Conservation (phyloP, 2,329 filamentous ascomycete genomes). For the Penicillium sp. region DNA sequence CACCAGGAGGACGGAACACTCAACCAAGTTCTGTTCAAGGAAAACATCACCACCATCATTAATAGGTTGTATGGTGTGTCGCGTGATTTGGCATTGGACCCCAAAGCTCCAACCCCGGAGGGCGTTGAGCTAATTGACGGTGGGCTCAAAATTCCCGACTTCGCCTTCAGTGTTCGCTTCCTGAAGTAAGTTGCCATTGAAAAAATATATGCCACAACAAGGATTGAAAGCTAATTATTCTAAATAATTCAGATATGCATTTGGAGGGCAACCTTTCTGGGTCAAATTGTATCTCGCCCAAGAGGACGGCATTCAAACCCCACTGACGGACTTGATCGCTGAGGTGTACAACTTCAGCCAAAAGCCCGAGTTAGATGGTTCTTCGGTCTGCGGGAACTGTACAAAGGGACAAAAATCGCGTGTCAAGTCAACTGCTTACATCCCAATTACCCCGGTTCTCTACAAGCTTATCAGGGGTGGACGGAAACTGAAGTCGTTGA, state of each 20-base stretch:
- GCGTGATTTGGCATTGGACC: constrained; percentile 6
- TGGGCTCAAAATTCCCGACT: constrained; percentile 8
- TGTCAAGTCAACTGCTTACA: constrained; percentile 8
- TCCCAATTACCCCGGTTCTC: constrained; percentile 11
- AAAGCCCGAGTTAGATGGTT: constrained; percentile 8
- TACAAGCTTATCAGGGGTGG: constrained; percentile 7
- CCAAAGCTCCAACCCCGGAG: constrained; percentile 3
- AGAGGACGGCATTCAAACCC: constrained; percentile 8
- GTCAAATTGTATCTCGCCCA: constrained; percentile 12
- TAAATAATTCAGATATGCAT: constrained; percentile 7
- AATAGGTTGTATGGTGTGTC: constrained; percentile 10
- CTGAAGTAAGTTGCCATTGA: constrained; percentile 1
- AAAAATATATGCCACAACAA: too few relatives aligned
- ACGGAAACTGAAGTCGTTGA: constrained; percentile 7
- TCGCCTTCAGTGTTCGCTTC: constrained; percentile 14
- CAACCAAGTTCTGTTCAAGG: constrained; percentile 2
- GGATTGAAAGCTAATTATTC: not conserved
- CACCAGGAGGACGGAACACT: constrained; percentile 3
- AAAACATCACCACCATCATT: constrained; percentile 1
- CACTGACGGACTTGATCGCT: constrained; percentile 7
- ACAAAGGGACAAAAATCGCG: not conserved
- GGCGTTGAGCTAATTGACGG: constrained; percentile 11
- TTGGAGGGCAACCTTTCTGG: constrained; percentile 14
- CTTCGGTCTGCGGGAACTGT: constrained; percentile 8
- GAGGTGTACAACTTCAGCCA: constrained; percentile 17